Percentiles rank a stretch among this genome's conserved stretches.
Conservation (phyloP, 441 rosid species). For the Corymbia calophylla region DNA sequence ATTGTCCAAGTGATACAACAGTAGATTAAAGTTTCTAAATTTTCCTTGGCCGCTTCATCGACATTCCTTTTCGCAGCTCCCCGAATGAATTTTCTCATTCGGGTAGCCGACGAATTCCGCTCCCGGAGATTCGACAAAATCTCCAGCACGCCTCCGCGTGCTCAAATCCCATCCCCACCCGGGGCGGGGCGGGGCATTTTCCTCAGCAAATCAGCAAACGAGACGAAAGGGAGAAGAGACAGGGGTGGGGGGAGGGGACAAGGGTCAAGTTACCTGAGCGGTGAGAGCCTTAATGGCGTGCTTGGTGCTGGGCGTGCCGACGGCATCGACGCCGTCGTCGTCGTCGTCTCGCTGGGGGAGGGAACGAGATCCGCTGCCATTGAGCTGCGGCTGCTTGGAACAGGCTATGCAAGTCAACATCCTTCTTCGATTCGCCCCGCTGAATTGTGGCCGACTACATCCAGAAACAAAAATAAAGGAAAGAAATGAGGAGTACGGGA, state of each 20-base stretch:
- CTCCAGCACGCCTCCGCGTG: background rate
- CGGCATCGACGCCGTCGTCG: conserved; percentile 4
- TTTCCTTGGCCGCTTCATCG: background rate
- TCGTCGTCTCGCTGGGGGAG: conserved; percentile 30
- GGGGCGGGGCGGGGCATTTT: background rate
- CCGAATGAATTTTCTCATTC: background rate
- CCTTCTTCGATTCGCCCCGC: conserved; percentile 1
- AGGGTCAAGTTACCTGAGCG: conserved; percentile 41
- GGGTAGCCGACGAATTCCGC: background rate
- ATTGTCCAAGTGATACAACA: background rate
- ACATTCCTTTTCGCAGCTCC: background rate
- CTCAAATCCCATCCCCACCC: no score
- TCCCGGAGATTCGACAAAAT: background rate
- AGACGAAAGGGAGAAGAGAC: background rate
- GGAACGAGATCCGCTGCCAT: conserved; percentile 37
- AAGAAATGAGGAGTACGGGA: background rate
- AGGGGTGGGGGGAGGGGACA: background rate
- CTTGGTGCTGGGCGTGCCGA: conserved; percentile 63
- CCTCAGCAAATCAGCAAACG: background rate
- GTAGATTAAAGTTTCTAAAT: background rate
- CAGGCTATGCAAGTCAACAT: conserved; percentile 87
- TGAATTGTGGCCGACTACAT: background rate
- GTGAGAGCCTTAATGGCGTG: conserved; percentile 64
- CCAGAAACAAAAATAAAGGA: background rate
- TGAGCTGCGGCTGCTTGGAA: conserved; percentile 37